Base-by-base conservation (phyloP, 805 yeast species). In the Wickerhamiella occidentalis region DNA sequence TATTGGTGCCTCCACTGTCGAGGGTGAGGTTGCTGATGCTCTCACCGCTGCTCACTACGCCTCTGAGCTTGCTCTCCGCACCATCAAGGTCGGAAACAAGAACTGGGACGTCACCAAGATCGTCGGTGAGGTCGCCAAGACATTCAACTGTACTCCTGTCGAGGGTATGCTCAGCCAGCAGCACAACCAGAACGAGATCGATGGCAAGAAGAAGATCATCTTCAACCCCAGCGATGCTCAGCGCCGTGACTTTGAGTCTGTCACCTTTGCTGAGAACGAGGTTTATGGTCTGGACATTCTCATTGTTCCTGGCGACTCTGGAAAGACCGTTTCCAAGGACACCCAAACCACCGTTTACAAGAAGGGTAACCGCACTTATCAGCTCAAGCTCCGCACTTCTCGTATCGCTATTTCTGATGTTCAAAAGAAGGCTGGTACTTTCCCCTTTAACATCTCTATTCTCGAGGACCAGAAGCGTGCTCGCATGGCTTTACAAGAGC, bases 161-260 rank as follows among this genome's bases (percentile, higher is more conserved):
- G 86, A 82, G 68, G 82, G 84, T 57, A 82, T 82, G 88, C 75
- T 82, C 54, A 68, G 83, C 47, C 83, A 80, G 69, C 78, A 79
- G 69, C 85, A 79, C 68, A 74, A 71, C 59, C 73, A 79, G 61
- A 75, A 81, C 63, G 78, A 76, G 42, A 64, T 82, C 59, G 80
- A 80, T 58, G 90, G 88, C 51, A 77, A 80, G 58, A 80, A 82
- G 71, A 84, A 81, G 64, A 73, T 82, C 61, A 80, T 82, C 61
- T 68, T 83, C 57, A 83, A 82, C 70, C 90, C 90, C 57, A 66
- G 75, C 53, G 84, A 80, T 59, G 71, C 71, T 57, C 85, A 82
- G 70, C 76, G 73, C 64, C 63, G 66, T 55, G 79, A 74, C 61
- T 76, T 81, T 63, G 82, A 78, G 52, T 68, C 84, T 47, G 67